These are phyloP conservation scores for Tolypocladium amazonense DNA, from an alignment of 2,329 filamentous ascomycete genomes.

Conservation along the genomic window DNA sequence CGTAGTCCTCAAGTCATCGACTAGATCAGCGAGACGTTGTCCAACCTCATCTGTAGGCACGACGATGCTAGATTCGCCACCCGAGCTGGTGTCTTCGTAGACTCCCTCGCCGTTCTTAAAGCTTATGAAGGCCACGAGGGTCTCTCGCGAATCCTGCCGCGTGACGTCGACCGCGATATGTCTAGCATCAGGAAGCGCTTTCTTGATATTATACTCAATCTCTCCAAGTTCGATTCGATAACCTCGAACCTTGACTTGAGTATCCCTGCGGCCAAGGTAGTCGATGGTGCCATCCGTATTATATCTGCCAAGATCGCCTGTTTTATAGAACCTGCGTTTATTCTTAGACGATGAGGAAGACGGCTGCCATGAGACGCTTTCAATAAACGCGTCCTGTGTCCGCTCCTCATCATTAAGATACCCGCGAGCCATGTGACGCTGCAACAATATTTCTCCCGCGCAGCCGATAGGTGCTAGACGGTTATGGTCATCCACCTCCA, in stretches of 20 bases:
- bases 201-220: background rate
- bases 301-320: conserved; percentile 16
- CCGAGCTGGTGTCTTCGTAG: too few species aligned
- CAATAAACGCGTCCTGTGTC: background rate
- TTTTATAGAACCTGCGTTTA: conserved; percentile 2
- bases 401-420: background rate
- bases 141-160: background rate
- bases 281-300: conserved; percentile 11
- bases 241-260: conserved; percentile 16
- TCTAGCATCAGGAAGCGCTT: background rate
- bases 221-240: conserved; percentile 6
- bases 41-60: too few species aligned
- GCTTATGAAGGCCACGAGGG: background rate
- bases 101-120: background rate
- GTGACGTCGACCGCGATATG: background rate
- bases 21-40: background rate
- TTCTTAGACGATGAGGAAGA: background rate
- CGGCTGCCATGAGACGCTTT: background rate
- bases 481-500: background rate
- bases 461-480: background rate
- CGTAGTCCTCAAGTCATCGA: background rate
- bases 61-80: too few species aligned
- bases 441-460: background rate
- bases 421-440: background rate
- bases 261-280: conserved; percentile 12